Evolutionary conservation across 2,329 filamentous ascomycete genomes (phyloP).

Genomic region (Calonectria honghensis): DNA sequence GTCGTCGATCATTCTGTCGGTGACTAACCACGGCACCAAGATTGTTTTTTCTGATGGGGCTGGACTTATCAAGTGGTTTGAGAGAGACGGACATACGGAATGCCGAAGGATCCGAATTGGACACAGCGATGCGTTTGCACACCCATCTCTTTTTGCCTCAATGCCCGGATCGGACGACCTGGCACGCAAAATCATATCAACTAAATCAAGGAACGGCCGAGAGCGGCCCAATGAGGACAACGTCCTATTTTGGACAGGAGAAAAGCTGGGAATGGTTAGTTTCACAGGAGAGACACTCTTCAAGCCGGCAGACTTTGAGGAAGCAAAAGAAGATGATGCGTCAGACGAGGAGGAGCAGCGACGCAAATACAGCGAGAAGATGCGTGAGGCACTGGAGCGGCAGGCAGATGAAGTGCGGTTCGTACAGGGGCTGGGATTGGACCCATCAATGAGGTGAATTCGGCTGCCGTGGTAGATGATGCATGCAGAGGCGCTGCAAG

Average conservation of each 20-base stretch:
- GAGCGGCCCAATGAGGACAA: slow-evolving; percentile 75
- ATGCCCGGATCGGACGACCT: slow-evolving; percentile 80
- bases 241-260: slow-evolving; percentile 90
- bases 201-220: slow-evolving; percentile 62
- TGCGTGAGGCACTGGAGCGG: slow-evolving; percentile 83
- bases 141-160: slow-evolving; percentile 70
- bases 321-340: slow-evolving; percentile 66
- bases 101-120: slow-evolving; percentile 74
- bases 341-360: slow-evolving; percentile 74
- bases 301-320: slow-evolving; percentile 70
- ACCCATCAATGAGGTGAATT: slow-evolving; percentile 27
- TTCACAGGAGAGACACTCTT: slow-evolving; percentile 75
- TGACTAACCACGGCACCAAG: slow-evolving; percentile 86
- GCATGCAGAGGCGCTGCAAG: slow-evolving; percentile 35
- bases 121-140: slow-evolving; percentile 69
- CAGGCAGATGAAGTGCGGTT: slow-evolving; percentile 88
- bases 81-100: slow-evolving; percentile 84
- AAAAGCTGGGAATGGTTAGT: slow-evolving; percentile 83
- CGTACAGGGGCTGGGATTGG: slow-evolving; percentile 76
- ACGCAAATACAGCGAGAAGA: slow-evolving; percentile 78
- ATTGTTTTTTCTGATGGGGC: slow-evolving; percentile 90
- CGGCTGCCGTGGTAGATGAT: slow-evolving; percentile 15
- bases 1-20: slow-evolving; percentile 86
- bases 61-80: slow-evolving; percentile 92
- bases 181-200: slow-evolving; percentile 86